phyloP scores from a whole-genome alignment of 2,329 filamentous ascomycete species.

The Cladosporium phlei region DNA sequence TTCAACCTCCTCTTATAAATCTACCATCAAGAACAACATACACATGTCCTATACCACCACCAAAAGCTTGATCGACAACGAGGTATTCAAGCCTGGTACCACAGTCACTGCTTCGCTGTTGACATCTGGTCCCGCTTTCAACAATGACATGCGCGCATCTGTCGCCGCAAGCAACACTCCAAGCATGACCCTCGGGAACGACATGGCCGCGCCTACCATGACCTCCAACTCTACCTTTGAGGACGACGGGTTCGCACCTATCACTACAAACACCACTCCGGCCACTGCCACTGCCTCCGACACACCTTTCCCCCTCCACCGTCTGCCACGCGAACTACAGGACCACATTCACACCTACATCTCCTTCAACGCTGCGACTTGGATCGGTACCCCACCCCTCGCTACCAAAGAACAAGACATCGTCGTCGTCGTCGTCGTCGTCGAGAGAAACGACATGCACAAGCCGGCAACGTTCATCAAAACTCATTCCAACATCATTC shows the following conservation, averaged over 20 bases:
- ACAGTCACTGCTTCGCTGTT: no score
- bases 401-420: not conserved
- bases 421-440: not conserved
- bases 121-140: no score
- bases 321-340: slow-evolving; percentile 22
- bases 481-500: not conserved
- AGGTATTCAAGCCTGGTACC: no score
- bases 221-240: not conserved
- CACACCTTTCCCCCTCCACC: slow-evolving; percentile 16
- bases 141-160: not conserved
- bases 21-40: no score
- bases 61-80: no score
- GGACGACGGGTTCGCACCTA: not conserved
- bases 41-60: no score
- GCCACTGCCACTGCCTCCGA: not conserved
- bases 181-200: not conserved
- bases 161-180: not conserved
- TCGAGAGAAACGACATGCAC: not conserved
- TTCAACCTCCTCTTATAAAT: no score
- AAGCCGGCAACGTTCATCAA: not conserved
- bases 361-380: not conserved
- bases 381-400: not conserved
- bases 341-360: slow-evolving; percentile 17
- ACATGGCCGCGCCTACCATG: not conserved
- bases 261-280: no score